Evolutionary conservation across 805 yeast species (phyloP).

Genomic region (Teunomyces tritomae): DNA sequence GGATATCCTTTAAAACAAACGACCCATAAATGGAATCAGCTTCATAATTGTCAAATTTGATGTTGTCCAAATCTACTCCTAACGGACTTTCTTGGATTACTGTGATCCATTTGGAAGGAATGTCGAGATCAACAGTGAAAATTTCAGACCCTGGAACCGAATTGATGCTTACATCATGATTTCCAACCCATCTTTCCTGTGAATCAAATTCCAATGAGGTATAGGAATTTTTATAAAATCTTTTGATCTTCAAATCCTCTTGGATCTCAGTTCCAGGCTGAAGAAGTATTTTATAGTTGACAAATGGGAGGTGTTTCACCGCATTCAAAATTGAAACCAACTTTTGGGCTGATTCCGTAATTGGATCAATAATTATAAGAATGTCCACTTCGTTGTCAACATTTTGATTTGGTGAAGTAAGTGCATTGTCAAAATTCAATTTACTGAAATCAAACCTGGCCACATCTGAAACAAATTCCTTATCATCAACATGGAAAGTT

Average conservation of each 20-base stretch:
- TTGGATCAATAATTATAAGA: slow-evolving; percentile 66
- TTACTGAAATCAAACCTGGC: slow-evolving; percentile 47
- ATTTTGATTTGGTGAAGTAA: slow-evolving; percentile 15
- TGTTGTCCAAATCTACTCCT: slow-evolving; percentile 58
- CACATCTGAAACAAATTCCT: slow-evolving; percentile 37
- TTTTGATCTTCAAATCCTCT: slow-evolving; percentile 46
- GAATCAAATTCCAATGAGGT: slow-evolving; percentile 32
- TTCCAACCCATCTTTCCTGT: slow-evolving; percentile 18
- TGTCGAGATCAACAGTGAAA: slow-evolving; percentile 55
- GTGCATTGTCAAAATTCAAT: slow-evolving; percentile 24
- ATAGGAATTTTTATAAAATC: slow-evolving; percentile 55
- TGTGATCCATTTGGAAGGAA: slow-evolving; percentile 68
- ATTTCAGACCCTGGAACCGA: slow-evolving; percentile 49
- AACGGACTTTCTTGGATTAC: slow-evolving; percentile 43
- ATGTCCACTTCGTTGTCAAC: slow-evolving; percentile 47
- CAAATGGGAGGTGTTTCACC: slow-evolving; percentile 44
- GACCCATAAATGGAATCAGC: slow-evolving; percentile 38
- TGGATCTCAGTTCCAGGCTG: slow-evolving; percentile 50
- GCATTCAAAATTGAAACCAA: slow-evolving; percentile 45
- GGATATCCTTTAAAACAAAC: slow-evolving; percentile 51
- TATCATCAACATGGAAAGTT: slow-evolving; percentile 43
- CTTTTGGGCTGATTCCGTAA: slow-evolving; percentile 65
- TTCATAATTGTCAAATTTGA: slow-evolving; percentile 42
- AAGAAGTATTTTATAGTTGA: slow-evolving; percentile 52
- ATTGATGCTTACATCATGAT: slow-evolving; percentile 34